phyloP scores from a whole-genome alignment of 2,329 filamentous ascomycete genomes.

The Diplodia corticola region DNA sequence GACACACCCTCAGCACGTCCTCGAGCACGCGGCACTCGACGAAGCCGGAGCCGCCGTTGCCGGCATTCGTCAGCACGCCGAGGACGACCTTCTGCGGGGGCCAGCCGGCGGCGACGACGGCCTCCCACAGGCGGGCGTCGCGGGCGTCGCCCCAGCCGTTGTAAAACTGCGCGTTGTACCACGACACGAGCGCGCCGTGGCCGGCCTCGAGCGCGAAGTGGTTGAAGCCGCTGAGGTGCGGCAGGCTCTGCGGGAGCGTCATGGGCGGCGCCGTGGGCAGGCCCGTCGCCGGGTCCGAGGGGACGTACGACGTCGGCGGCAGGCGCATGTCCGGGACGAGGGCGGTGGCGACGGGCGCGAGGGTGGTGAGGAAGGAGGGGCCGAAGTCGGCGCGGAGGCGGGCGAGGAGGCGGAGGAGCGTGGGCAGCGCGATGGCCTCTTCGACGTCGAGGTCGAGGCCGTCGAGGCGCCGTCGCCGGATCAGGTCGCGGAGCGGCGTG shows the following conservation, averaged over 20 bases:
- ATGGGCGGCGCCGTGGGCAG: constrained; percentile 35
- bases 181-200: constrained; percentile 59
- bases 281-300: constrained; percentile 31
- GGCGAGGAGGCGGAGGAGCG: constrained; percentile 56
- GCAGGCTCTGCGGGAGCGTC: constrained; percentile 38
- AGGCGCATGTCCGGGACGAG: constrained; percentile 53
- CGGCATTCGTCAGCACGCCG: constrained; percentile 76
- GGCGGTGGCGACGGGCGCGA: constrained; percentile 80
- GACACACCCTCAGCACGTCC: constrained; percentile 58
- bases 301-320: constrained; percentile 26
- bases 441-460: constrained; percentile 55
- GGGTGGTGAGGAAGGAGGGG: constrained; percentile 69
- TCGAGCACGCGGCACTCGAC: constrained; percentile 61
- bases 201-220: constrained; percentile 70
- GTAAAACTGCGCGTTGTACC: constrained; percentile 94
- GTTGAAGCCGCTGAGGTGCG: constrained; percentile 77
- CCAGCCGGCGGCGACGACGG: constrained; percentile 66
- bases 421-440: constrained; percentile 68
- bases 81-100: constrained; percentile 71
- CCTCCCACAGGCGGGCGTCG: constrained; percentile 52
- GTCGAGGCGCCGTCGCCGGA: constrained; percentile 55
- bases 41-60: constrained; percentile 62
- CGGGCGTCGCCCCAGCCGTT: constrained; percentile 78
- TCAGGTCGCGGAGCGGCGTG: constrained; percentile 63
- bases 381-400: constrained; percentile 65